phyloP scores from a whole-genome alignment of 371 early-diverging fungal genomes.

The Batrachochytrium dendrobatidis region DNA sequence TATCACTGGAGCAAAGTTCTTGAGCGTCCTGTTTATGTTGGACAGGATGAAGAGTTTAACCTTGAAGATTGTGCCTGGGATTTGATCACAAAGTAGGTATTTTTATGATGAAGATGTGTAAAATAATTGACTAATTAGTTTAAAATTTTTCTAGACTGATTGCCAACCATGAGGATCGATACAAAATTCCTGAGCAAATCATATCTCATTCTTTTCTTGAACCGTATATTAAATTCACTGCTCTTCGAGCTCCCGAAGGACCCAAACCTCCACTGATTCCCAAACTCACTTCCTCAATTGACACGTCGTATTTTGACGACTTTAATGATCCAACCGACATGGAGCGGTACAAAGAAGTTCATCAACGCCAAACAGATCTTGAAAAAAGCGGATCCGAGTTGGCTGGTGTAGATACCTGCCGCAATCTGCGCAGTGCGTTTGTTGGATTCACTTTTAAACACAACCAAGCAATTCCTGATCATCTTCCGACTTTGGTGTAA shows the following conservation, averaged over 20 bases:
- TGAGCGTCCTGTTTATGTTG: slow-evolving; percentile 62
- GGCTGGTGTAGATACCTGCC: slow-evolving; percentile 11
- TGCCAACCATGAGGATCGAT: slow-evolving; percentile 34
- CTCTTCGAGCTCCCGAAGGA: slow-evolving; percentile 1
- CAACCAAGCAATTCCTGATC: slow-evolving; percentile 5
- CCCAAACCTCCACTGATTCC: slow-evolving; percentile 68
- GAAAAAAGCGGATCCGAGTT: slow-evolving; percentile 32
- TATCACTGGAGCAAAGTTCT: slow-evolving; percentile 67
- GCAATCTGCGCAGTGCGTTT: slow-evolving; percentile 39
- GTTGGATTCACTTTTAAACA: slow-evolving; percentile 60
- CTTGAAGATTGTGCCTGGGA: slow-evolving; percentile 66
- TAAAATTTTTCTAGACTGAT: slow-evolving; percentile 40
- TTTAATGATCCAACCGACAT: slow-evolving; percentile 62
- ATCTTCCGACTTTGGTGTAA: too few relatives aligned
- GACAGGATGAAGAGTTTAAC: slow-evolving; percentile 65
- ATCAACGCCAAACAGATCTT: slow-evolving; percentile 47
- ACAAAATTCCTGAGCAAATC: slow-evolving; percentile 9
- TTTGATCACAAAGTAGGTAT: slow-evolving; percentile 47
- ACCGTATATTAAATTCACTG: not conserved
- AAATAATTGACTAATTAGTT: slow-evolving; percentile 8
- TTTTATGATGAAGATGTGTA: not conserved
- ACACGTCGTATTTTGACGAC: slow-evolving; percentile 83
- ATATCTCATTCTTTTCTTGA: slow-evolving; percentile 32
- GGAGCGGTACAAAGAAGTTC: slow-evolving; percentile 65
- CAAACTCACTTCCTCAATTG: slow-evolving; percentile 52